A percentile compares a stretch with the other conserved stretches of the same genome.
phyloP scores from a whole-genome alignment of 2,329 filamentous ascomycete genomes.

The Pseudocercospora ulei region DNA sequence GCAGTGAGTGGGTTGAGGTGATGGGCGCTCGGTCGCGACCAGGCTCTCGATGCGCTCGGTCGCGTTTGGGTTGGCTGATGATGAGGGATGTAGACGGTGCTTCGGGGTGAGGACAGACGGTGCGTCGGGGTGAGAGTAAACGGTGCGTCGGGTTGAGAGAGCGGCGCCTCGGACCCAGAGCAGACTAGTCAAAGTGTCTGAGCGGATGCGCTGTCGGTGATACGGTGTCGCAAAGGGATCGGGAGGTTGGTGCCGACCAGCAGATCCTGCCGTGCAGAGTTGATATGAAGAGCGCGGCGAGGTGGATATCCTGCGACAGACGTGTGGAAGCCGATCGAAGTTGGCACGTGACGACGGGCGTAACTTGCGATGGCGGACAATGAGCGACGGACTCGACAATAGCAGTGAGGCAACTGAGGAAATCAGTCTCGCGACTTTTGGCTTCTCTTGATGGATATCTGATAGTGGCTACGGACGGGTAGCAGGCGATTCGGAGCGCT shows the following conservation, averaged over 20 bases:
- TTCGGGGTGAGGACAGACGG: neutral
- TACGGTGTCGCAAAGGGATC: constrained; percentile 3
- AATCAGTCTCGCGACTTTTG: constrained; percentile 7
- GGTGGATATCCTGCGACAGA: constrained; percentile 6
- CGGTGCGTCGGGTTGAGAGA: constrained; percentile 5
- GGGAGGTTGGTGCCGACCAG: constrained; percentile 14
- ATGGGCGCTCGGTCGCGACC: constrained; percentile 2
- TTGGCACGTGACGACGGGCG: constrained; percentile 16
- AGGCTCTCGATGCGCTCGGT: neutral
- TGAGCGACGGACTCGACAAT: constrained; percentile 2
- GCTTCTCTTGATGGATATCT: constrained; percentile 9
- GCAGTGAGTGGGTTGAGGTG: constrained; percentile 3
- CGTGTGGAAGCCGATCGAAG: constrained; percentile 7
- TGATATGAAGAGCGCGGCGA: constrained; percentile 7
- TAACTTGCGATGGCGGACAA: neutral
- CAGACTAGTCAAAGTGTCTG: constrained; percentile 20
- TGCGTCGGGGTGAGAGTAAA: no score
- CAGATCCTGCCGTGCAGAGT: constrained; percentile 16
- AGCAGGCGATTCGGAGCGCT: no score
- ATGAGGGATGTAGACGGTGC: constrained; percentile 6
- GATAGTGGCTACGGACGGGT: constrained; percentile 6
- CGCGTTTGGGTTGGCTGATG: constrained; percentile 3
- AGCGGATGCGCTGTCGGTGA: constrained; percentile 17
- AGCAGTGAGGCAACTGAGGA: constrained; percentile 3
- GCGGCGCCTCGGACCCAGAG: constrained; percentile 18